Evolutionary conservation across 2,329 filamentous ascomycete genomes (phyloP).

Genomic region (Calycina marina): DNA sequence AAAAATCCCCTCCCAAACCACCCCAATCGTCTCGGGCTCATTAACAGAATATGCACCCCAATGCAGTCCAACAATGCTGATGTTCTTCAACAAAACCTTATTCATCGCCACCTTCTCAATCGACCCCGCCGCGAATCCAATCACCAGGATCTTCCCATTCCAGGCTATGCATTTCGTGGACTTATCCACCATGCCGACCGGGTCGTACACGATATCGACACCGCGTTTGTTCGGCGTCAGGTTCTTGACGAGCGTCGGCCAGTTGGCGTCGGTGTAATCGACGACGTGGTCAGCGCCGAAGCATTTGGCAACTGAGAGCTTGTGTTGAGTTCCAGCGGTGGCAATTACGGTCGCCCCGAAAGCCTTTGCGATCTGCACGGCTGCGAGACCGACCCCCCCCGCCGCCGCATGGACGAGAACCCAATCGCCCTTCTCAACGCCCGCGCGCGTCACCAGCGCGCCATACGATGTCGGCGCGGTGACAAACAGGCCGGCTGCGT

Average conservation of each 20-base stretch:
- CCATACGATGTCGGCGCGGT: conserved; percentile 86
- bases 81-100: conserved; percentile 85
- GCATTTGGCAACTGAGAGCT: conserved; percentile 60
- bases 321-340: conserved; percentile 68
- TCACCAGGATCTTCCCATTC: conserved; percentile 78
- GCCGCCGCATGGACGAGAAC: conserved; percentile 88
- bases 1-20: conserved; percentile 74
- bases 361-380: conserved; percentile 88
- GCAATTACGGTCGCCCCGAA: conserved; percentile 86
- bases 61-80: conserved; percentile 75
- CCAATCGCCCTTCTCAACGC: conserved; percentile 65
- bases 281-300: conserved; percentile 80
- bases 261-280: conserved; percentile 54
- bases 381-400: conserved; percentile 79
- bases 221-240: conserved; percentile 54
- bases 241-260: conserved; percentile 58
- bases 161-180: conserved; percentile 85
- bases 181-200: conserved; percentile 76
- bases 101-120: conserved; percentile 93
- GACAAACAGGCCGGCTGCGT: conserved; percentile 80
- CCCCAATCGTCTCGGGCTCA: conserved; percentile 53
- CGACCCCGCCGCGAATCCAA: conserved; percentile 73
- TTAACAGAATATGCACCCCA: conserved; percentile 75
- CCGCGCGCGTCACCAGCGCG: conserved; percentile 63
- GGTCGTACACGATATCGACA: conserved; percentile 91